phyloP scores from a whole-genome alignment of 306 rosid genomes.

The Prunus fruticosa region DNA sequence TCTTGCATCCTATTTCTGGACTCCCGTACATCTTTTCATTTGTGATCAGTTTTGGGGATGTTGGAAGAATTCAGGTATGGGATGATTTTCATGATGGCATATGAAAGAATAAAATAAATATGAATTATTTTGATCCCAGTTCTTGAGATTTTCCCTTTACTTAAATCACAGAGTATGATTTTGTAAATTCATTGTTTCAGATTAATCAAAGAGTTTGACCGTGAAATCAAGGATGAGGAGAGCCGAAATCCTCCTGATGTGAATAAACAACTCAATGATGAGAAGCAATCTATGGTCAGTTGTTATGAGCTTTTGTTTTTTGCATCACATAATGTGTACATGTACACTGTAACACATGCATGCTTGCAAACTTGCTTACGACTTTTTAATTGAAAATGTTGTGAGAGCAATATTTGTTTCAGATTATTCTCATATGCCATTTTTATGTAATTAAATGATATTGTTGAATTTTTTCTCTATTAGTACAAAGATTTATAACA shows the following conservation, averaged over 20 bases:
- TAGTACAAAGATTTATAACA: neutral
- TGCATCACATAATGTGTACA: neutral
- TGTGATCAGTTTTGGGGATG: neutral
- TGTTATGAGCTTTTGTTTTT: constrained; percentile 15
- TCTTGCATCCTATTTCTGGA: neutral
- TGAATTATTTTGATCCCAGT: neutral
- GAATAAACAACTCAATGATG: constrained; percentile 96
- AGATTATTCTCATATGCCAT: neutral
- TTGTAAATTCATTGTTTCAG: constrained; percentile 37
- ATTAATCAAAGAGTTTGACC: constrained; percentile 90
- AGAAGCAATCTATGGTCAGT: constrained; percentile 91
- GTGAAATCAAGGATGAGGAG: constrained; percentile 90
- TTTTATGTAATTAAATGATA: neutral
- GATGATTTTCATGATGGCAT: neutral
- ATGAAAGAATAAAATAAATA: neutral
- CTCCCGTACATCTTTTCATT: neutral
- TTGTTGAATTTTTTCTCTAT: neutral
- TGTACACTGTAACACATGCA: constrained; percentile 14
- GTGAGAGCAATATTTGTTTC: neutral
- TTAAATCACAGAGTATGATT: neutral
- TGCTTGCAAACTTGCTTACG: neutral
- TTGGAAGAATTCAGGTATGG: neutral
- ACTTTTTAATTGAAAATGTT: neutral
- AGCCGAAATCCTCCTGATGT: constrained; percentile 76
- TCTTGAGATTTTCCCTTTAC: constrained; percentile 5